These are phyloP conservation scores for Arachnomyces sp. DNA, from an alignment of 2,329 filamentous ascomycete species.

Conservation along the genomic window DNA sequence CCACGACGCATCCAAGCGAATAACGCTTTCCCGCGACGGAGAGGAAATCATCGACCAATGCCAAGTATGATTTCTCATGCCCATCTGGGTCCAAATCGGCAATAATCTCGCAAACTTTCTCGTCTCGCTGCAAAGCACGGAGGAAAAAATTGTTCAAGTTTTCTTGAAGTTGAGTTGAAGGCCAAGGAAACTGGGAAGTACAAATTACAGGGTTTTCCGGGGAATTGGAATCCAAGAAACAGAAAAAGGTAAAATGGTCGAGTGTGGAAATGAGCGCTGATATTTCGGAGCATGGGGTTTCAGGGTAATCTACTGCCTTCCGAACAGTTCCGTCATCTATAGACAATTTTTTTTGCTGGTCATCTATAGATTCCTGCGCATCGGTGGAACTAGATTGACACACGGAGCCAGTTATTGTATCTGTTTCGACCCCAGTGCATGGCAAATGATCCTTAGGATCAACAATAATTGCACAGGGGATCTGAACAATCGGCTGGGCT, in stretches of 20 bases:
- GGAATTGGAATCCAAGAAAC: slow-evolving; percentile 17
- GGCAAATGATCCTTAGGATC: no score
- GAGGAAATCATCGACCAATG: slow-evolving; percentile 18
- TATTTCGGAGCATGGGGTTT: neutral
- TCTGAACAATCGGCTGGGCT: no score
- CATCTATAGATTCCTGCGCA: no score
- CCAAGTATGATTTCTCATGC: slow-evolving; percentile 18
- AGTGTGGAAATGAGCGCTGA: slow-evolving; percentile 6
- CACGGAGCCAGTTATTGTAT: no score
- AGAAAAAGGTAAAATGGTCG: slow-evolving; percentile 22
- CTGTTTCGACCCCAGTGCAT: no score
- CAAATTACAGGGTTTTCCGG: slow-evolving; percentile 16
- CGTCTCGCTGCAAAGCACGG: slow-evolving; percentile 14
- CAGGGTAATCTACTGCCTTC: no score
- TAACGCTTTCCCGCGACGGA: slow-evolving; percentile 15
- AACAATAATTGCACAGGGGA: no score
- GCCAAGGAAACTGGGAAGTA: slow-evolving; percentile 17
- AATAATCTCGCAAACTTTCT: slow-evolving; percentile 17
- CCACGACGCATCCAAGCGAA: slow-evolving; percentile 19
- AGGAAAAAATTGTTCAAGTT: slow-evolving; percentile 19
- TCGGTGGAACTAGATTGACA: no score
- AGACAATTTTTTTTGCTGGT: no score
- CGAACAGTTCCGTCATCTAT: no score
- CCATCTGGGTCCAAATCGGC: slow-evolving; percentile 16
- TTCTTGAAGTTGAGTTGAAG: slow-evolving; percentile 12